A percentile compares a stretch with the other conserved stretches of the same genome.
Conservation (phyloP, 2,329 filamentous ascomycete genomes). For the Arthroderma sp. region DNA sequence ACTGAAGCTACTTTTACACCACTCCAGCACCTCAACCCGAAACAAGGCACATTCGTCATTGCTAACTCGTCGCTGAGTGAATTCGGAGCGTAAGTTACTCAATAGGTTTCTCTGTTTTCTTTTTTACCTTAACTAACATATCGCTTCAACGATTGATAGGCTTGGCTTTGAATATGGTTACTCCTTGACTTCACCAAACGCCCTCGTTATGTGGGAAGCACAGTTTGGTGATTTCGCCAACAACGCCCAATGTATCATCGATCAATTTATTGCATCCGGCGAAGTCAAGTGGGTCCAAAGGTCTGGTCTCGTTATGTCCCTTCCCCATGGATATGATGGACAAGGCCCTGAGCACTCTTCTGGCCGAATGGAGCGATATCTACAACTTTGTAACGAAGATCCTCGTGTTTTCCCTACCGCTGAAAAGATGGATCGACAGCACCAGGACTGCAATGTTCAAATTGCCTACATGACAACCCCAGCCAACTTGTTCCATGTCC, state of each 20-base stretch:
- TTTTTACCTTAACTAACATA: constrained; percentile 31
- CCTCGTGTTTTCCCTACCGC: constrained; percentile 77
- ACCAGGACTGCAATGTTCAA: constrained; percentile 99
- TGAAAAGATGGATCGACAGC: constrained; percentile 88
- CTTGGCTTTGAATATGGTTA: constrained; percentile 98
- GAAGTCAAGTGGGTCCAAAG: constrained; percentile 98
- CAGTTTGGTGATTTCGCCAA: constrained; percentile 99
- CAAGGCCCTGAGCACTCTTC: constrained; percentile 98
- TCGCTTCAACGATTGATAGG: constrained; percentile 34
- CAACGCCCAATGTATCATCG: constrained; percentile 97
- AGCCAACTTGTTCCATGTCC: constrained; percentile 88
- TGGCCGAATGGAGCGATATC: constrained; percentile 88
- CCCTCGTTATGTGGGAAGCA: constrained; percentile 97
- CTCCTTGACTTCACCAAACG: constrained; percentile 90
- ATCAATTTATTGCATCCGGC: constrained; percentile 95
- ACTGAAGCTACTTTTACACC: constrained; percentile 87
- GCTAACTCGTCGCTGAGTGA: constrained; percentile 82
- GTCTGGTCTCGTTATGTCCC: constrained; percentile 87
- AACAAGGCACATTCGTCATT: constrained; percentile 92
- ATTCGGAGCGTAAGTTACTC: constrained; percentile 45
- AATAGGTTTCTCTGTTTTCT: too few species aligned
- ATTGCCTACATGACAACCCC: constrained; percentile 95
- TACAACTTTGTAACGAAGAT: constrained; percentile 96
- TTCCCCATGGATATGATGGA: constrained; percentile 95
- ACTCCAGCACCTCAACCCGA: constrained; percentile 72